Percentiles rank a stretch among this genome's conserved stretches.
Evolutionary conservation across 129 eudicot species (phyloP).

Genomic region (Ambrosia artemisiifolia): DNA sequence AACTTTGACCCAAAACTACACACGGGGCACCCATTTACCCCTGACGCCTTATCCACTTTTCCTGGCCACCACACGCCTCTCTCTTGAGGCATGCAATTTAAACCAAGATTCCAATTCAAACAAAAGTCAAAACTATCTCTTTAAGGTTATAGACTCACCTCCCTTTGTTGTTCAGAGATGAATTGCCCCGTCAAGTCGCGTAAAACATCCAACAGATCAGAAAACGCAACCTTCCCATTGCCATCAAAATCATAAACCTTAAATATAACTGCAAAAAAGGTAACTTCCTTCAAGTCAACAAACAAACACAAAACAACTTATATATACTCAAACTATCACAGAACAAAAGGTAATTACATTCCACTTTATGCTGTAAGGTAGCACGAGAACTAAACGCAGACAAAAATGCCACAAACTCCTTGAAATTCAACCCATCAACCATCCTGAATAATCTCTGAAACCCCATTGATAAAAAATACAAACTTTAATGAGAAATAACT

Average conservation of each 20-base stretch:
- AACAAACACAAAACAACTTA: conserved; percentile 1
- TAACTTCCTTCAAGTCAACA: too few relatives aligned
- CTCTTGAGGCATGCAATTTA: too few relatives aligned
- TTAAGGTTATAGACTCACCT: conserved; percentile 42
- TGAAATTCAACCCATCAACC: conserved; percentile 88
- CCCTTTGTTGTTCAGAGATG: conserved; percentile 83
- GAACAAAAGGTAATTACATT: conserved; percentile 45
- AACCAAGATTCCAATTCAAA: too few relatives aligned
- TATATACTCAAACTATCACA: conserved; percentile 1
- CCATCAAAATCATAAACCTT: conserved; percentile 91
- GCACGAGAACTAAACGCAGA: conserved; percentile 93
- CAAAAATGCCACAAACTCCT: conserved; percentile 86
- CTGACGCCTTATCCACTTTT: too few relatives aligned
- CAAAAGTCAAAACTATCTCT: background rate
- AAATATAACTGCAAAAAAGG: conserved; percentile 53
- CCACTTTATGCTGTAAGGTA: conserved; percentile 81
- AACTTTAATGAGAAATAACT: too few relatives aligned
- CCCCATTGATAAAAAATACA: too few relatives aligned
- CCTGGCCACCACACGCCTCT: too few relatives aligned
- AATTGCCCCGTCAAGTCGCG: conserved; percentile 81
- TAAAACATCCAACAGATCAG: conserved; percentile 75
- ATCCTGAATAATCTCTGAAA: conserved; percentile 76
- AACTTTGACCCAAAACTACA: too few relatives aligned
- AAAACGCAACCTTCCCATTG: conserved; percentile 77
- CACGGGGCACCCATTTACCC: too few relatives aligned